Evolutionary conservation across 2,329 filamentous ascomycete species (phyloP), one percentile per base, ranked within the genome.

Genomic region (Beauveria rudraprayagi): DNA sequence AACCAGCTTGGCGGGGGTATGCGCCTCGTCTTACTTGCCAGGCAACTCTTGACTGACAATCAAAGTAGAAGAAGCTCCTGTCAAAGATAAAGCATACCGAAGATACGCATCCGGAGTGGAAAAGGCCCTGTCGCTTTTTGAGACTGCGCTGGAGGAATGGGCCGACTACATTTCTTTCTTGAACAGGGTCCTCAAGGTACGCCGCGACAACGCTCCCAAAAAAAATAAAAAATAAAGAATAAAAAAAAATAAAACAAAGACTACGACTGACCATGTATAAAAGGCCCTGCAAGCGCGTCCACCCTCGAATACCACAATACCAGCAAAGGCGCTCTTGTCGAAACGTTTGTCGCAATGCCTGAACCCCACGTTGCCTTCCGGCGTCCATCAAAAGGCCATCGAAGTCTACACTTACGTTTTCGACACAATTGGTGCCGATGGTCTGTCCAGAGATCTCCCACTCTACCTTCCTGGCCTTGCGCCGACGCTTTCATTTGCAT

Each of bases 131-230:
- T 84, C 89, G 51, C 81, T 96, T 40, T 99, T 97, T 77, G 94
- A 99, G 72, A 92, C 91, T 17, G 87, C 91, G 34, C 81, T 97
- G 67, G 92, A 97, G 76, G 94, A 99, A 85, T 99, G 94, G 94
- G 94, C 95, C 54, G 94, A 99, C 77, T 99, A 99, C 72, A 99
- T 99, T 70, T 96, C 93, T 19, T 99, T 97, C 72, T 78, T 99
- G 61, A 95, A 90, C 71, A 86, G 91, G 64, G 80, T 99, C 54
- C 80, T 96, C 64, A 97, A 97, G 85, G 91, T 92, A 72, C 67
- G 73, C 56, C 43, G 19, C 14, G 16, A 17, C 7, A 16, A 37
- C 34, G 11, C 11, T 14, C 11, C 11, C 22, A 16, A 41, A 34
- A 10, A 30, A 11, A 10, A 10, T 1, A 30, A 8, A 10, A 11